Conservation (phyloP, 2,329 filamentous ascomycete genomes). For the Colletotrichum liaoningense region DNA sequence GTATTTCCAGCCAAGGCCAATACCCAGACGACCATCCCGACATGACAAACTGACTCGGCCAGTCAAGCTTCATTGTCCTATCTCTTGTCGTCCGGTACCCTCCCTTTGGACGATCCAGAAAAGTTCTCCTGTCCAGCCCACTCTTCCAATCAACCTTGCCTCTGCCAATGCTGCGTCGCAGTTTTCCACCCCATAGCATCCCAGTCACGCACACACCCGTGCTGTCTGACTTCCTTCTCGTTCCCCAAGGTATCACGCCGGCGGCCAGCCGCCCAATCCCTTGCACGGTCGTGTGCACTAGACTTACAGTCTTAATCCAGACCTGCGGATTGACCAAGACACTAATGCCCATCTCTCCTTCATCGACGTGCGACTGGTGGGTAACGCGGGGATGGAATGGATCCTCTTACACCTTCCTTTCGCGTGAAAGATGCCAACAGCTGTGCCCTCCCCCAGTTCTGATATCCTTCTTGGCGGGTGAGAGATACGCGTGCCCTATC, state of each 20-base stretch:
- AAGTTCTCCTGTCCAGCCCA: neutral
- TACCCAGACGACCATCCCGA: conserved; percentile 24
- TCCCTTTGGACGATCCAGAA: neutral
- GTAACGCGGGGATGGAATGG: conserved; percentile 31
- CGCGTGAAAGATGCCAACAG: conserved; percentile 30
- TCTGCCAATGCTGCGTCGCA: conserved; percentile 6
- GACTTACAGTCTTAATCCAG: conserved; percentile 7
- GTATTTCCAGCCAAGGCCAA: conserved; percentile 29
- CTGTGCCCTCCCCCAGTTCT: conserved; percentile 19
- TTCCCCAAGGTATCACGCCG: neutral
- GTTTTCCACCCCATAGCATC: neutral
- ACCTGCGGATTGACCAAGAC: conserved; percentile 21
- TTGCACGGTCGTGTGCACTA: neutral
- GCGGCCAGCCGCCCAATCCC: neutral
- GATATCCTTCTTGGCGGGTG: conserved; percentile 24
- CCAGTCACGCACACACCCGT: neutral
- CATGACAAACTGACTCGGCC: conserved; percentile 12
- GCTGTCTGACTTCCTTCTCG: neutral
- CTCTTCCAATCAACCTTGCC: neutral
- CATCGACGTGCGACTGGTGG: conserved; percentile 21
- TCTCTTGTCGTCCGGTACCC: conserved; percentile 9
- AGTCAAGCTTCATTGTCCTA: conserved; percentile 21
- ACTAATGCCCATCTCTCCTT: neutral
- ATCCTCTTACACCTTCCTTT: conserved; percentile 35
- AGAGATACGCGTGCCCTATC: conserved; percentile 26